Evolutionary conservation across 768 basidiomycete genomes (phyloP), one percentile per base, ranked within the genome.

Genomic region (Arthromyces matolae): DNA sequence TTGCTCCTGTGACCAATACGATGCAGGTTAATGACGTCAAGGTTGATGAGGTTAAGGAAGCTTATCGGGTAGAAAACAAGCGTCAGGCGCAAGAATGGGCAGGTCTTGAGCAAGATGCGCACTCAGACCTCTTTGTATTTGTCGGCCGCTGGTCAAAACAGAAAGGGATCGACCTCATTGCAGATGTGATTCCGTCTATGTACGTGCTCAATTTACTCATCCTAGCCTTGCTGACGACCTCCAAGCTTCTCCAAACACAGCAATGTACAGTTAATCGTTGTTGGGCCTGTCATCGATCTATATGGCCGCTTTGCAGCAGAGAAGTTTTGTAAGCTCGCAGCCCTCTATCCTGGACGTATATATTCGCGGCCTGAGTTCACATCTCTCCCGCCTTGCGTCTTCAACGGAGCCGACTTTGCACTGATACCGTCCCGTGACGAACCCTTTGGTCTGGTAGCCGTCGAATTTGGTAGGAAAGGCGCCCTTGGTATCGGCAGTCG

Each of bases 121-220:
- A 89, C 33, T 83, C 92, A 1, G 91, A 94, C 64, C 65, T 96
- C 39, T 95, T 96, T 62, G 93, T 96, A 52, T 95, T 96, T 66
- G 93, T 96, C 53, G 93, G 93, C 63, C 86, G 93, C 54, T 96
- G 93, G 93, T 96, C 93, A 5, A 96, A 95, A 67, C 93, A 96
- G 67, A 96, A 96, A 68, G 93, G 89, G 68, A 92, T 96, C n/a
- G 93, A 96, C 69, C 72, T 96, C 34, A 96, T 96, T 56, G 93
- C 93, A 8, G 93, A 96, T 67, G 84, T 96, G 52, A 89, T 96
- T 88, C 93, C 93, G 18, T 77, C 81, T 3, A 61, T 96, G 84
- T 89, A 61, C 58, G 88, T 78, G 10, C 33, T 38, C 45, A 27
- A 49, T 2, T 29, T 34, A 25, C 19, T 28, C n/a, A 28, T 35